Percentiles rank a stretch among this genome's conserved stretches.
These are phyloP conservation scores for Vitis vinifera DNA, from an alignment of 164 flowering plant species.

Conservation along the genomic window DNA sequence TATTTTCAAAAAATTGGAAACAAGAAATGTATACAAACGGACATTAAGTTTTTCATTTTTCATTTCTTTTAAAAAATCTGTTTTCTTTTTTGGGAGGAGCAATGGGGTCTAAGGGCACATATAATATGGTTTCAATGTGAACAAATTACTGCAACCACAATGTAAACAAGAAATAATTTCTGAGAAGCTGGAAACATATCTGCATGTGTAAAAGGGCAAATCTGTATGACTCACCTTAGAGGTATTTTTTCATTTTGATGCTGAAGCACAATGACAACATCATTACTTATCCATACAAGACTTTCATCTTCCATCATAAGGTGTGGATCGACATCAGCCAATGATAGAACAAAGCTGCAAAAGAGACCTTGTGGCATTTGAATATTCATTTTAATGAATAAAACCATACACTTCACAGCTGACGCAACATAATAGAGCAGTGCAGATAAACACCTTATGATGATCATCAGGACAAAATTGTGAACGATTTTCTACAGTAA, in stretches of 20 bases:
- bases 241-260: constrained; percentile 90
- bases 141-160: neutral
- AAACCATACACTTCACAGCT: too few species aligned
- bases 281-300: constrained; percentile 92
- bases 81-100: neutral
- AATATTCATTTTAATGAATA: neutral
- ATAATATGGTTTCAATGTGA: neutral
- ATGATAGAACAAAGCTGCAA: constrained; percentile 85
- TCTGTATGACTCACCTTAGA: constrained; percentile 51
- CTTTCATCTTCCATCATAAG: constrained; percentile 99
- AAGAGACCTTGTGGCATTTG: neutral
- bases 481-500: too few species aligned
- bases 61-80: too few species aligned
- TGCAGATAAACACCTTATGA: too few species aligned
- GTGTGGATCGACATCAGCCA: constrained; percentile 83
- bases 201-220: neutral
- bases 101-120: neutral
- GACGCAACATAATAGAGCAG: neutral
- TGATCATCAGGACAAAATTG: too few species aligned
- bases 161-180: neutral
- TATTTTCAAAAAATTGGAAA: too few species aligned
- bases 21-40: too few species aligned
- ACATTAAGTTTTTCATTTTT: too few species aligned
- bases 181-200: neutral
- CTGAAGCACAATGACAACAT: constrained; percentile 95